These are phyloP conservation scores for Thielaviopsis euricoi DNA, from an alignment of 2,329 filamentous ascomycete genomes.

Conservation along the genomic window DNA sequence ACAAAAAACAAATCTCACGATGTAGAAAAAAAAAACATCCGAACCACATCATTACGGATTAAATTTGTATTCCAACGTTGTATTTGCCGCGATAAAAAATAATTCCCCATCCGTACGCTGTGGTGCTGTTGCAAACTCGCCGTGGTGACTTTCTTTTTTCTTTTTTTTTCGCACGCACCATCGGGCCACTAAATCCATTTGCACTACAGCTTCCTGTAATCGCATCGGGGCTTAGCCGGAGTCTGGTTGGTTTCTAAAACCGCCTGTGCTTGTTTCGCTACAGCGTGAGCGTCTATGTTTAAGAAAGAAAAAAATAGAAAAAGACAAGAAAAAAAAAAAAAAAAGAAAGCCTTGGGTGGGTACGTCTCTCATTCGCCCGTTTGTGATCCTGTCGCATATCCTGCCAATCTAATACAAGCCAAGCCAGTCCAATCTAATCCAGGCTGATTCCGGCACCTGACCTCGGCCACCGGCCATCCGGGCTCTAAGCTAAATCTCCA, in stretches of 20 bases:
- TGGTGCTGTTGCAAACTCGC: no score
- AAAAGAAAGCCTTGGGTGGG: background rate
- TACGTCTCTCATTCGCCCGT: background rate
- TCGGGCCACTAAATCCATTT: background rate
- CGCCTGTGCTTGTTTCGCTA: background rate
- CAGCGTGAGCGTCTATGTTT: background rate
- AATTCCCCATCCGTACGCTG: background rate
- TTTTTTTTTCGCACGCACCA: background rate
- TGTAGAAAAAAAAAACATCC: background rate
- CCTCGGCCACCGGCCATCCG: conserved; percentile 13
- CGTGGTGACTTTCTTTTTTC: no score
- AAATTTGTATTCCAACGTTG: background rate
- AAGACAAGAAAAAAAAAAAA: background rate
- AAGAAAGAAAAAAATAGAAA: background rate
- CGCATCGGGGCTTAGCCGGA: background rate
- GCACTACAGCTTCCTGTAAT: background rate
- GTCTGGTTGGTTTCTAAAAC: background rate
- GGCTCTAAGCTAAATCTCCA: conserved; percentile 6
- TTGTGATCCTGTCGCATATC: background rate
- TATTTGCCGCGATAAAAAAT: background rate
- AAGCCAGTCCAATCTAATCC: background rate
- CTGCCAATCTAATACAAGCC: background rate
- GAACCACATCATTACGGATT: no score
- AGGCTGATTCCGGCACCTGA: conserved; percentile 11
- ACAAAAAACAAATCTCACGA: background rate